Percentiles rank a stretch among this genome's conserved stretches.
Conservation (phyloP, 2,329 filamentous ascomycete genomes). For the Botrytis pseudocinerea region DNA sequence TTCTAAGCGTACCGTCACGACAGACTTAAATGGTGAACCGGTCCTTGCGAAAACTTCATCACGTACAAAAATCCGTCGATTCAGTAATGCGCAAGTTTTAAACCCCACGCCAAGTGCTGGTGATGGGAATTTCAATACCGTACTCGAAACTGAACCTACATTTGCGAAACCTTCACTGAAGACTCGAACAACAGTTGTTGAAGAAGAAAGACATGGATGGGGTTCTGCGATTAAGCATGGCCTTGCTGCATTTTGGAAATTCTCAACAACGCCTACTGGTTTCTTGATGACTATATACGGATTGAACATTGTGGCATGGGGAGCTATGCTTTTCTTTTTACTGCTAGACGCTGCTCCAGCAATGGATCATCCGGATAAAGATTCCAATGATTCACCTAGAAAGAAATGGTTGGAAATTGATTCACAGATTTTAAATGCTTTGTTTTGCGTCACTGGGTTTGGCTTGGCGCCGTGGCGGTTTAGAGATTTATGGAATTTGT, state of each 20-base stretch:
- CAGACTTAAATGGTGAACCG: slow-evolving; percentile 18
- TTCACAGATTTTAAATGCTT: slow-evolving; percentile 31
- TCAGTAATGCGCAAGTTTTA: slow-evolving; percentile 11
- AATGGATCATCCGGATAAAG: slow-evolving; percentile 69
- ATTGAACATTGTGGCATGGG: slow-evolving; percentile 81
- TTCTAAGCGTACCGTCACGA: slow-evolving; percentile 32
- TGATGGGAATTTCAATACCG: neutral
- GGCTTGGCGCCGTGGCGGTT: slow-evolving; percentile 75
- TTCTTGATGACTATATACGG: slow-evolving; percentile 77
- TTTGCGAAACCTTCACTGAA: slow-evolving; percentile 3
- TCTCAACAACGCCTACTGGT: slow-evolving; percentile 70
- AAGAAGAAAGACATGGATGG: slow-evolving; percentile 41
- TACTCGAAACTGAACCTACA: neutral
- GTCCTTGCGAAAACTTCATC: neutral
- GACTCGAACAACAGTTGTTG: neutral
- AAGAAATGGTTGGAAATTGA: slow-evolving; percentile 75
- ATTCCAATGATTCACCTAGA: slow-evolving; percentile 70
- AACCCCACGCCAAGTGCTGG: neutral
- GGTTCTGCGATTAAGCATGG: slow-evolving; percentile 57
- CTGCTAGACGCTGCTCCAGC: slow-evolving; percentile 70
- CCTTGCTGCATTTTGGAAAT: slow-evolving; percentile 64
- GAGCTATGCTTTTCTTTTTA: slow-evolving; percentile 86
- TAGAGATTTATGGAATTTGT: slow-evolving; percentile 71
- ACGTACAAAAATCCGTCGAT: neutral
- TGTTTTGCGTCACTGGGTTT: slow-evolving; percentile 31